Evolutionary conservation across 2,329 filamentous ascomycete species (phyloP), one percentile per base, ranked within the genome.

Genomic region (Dactylellina cionopaga): DNA sequence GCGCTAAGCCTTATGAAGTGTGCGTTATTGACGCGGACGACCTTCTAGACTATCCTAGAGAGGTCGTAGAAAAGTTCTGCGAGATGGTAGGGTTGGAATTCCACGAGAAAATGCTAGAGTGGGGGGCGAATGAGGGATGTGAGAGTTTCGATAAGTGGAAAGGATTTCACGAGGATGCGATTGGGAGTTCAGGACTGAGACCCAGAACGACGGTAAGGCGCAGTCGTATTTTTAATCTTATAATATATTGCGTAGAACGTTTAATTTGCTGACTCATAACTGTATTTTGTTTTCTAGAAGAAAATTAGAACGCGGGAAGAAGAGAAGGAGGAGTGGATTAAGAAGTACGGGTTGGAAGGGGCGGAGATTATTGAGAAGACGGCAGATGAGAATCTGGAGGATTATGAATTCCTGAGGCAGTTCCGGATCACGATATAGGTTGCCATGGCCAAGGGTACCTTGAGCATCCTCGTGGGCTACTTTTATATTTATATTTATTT

Each of bases 1-100:
- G 10, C 13, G 68, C 78, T 19, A 60, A 79, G 1, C 78, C 77
- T 64, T 83, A 89, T 13, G 86, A 88, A 77, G 90, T 97, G 75
- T 96, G 92, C 74, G 88, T 98, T 56, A 83, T 99, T 51, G 94
- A 99, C 78, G 95, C 94, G 17, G 95, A 99, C 78, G 95, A 98
- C 79, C 85, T 98, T 77, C 88, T 99, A 11, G 92, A 97, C 79
- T 86, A 92, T 75, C 95, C 94, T 0, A 86, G 89, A 71, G 86
- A 85, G 51, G 89, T 91, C 74, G 88, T 98, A 74, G 83, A 88
- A 77, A 87, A 88, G 9, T 97, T 92, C 81, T 98, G 94, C 83
- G 85, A 88, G 75, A 89, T 89, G 76, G 91, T 92, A 11, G 92
- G 90, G 24, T 84, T 97, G 70, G 86, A 90, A 13, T 99, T 90